Evolutionary conservation across 345 rosid genomes (phyloP).

Genomic region (Eucalyptus regnans): DNA sequence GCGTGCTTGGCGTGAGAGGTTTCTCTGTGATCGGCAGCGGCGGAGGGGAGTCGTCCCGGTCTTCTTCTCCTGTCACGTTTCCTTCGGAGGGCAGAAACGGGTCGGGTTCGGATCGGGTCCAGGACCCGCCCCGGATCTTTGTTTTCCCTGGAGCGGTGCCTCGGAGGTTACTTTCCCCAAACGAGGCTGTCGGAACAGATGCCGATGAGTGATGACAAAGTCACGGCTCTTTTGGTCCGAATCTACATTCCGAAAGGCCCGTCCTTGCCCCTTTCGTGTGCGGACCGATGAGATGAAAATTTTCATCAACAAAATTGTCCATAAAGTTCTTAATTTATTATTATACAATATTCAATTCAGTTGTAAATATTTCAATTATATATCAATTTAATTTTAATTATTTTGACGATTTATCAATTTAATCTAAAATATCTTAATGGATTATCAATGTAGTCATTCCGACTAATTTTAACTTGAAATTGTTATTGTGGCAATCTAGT

Average conservation of each 20-base stretch:
- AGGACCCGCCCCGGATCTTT: neutral
- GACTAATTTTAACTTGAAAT: fast-evolving
- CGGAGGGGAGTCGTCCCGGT: neutral
- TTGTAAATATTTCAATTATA: too few species aligned
- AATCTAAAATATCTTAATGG: too few species aligned
- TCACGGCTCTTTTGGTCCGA: neutral
- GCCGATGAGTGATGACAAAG: neutral
- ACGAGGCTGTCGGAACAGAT: neutral
- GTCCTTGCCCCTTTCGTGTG: neutral
- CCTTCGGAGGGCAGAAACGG: neutral
- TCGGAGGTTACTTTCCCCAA: neutral
- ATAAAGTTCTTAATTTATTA: too few species aligned
- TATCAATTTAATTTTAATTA: fast-evolving
- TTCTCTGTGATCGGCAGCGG: neutral
- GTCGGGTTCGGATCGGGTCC: neutral
- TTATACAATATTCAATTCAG: too few species aligned
- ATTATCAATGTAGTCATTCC: fast-evolving
- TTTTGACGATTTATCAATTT: fast-evolving
- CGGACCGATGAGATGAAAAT: too few species aligned
- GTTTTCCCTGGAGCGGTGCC: too few species aligned
- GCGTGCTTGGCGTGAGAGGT: neutral
- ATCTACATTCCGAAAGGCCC: neutral
- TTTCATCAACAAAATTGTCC: too few species aligned
- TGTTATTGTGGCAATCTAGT: fast-evolving
- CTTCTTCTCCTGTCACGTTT: too few species aligned